These are phyloP conservation scores for Sisymbrium altissimum DNA, from an alignment of 345 rosid genomes.

Conservation along the genomic window DNA sequence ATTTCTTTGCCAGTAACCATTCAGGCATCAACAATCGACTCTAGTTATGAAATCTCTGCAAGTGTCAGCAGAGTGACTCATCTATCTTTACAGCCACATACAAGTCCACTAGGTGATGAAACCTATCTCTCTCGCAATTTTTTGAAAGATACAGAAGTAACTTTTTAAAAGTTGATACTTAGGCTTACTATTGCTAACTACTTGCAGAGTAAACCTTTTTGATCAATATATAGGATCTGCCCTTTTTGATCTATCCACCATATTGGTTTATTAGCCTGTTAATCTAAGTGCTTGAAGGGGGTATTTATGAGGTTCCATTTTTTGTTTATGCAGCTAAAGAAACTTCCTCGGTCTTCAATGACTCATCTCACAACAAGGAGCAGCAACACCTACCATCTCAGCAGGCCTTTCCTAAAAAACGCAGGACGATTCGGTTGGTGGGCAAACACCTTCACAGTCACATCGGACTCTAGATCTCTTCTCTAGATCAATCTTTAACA, in stretches of 20 bases:
- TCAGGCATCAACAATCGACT: not conserved
- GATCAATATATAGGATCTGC: not conserved
- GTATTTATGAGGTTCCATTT: not conserved
- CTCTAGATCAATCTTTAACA: constrained; percentile 6
- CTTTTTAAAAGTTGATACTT: not conserved
- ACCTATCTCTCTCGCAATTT: not conserved
- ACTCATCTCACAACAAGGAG: not conserved
- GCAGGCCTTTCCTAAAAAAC: not conserved
- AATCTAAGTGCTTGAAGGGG: not conserved
- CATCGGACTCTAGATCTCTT: not conserved
- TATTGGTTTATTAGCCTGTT: not conserved
- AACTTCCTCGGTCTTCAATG: not conserved
- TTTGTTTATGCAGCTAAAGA: constrained; percentile 5
- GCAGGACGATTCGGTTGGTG: not conserved
- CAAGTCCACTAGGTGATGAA: constrained; percentile 8
- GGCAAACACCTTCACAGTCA: not conserved
- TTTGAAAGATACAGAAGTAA: not conserved
- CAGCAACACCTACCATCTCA: not conserved
- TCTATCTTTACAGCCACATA: not conserved
- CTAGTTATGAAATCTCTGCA: not conserved
- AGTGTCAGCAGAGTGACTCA: not conserved
- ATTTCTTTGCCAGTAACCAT: not conserved
- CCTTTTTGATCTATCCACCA: not conserved
- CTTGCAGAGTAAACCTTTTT: not conserved
- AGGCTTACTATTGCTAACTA: not conserved